These are phyloP conservation scores for Pythium volutum DNA, from an alignment of 352 stramenopile genomes.

Conservation along the genomic window DNA sequence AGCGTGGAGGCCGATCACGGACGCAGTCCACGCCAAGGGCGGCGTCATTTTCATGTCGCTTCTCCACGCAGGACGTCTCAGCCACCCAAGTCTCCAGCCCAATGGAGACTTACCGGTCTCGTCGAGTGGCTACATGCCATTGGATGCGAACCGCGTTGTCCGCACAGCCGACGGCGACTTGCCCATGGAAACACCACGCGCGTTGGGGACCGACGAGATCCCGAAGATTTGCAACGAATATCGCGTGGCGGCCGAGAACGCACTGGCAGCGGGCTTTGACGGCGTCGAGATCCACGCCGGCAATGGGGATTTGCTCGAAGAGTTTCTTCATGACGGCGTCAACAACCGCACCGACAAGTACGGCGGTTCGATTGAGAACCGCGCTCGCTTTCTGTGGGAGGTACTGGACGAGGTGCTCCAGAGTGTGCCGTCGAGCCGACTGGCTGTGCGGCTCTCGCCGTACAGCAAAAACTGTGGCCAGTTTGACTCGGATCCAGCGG, in stretches of 20 bases:
- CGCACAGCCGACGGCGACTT: constrained; percentile 5
- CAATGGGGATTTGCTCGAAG: constrained; percentile 88
- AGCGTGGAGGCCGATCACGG: constrained; percentile 33
- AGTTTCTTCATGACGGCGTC: constrained; percentile 61
- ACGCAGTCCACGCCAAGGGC: constrained; percentile 57
- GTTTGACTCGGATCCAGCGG: constrained; percentile 1
- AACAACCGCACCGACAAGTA: constrained; percentile 80
- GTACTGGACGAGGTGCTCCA: constrained; percentile 39
- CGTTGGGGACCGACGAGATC: constrained; percentile 65
- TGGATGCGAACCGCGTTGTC: neutral
- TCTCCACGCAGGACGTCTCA: constrained; percentile 56
- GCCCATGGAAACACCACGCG: constrained; percentile 31
- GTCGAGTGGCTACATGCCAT: constrained; percentile 1
- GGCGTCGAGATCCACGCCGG: constrained; percentile 70
- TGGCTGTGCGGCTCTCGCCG: constrained; percentile 24
- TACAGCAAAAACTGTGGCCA: constrained; percentile 22
- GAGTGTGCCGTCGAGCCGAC: constrained; percentile 7
- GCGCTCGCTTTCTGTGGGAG: constrained; percentile 52
- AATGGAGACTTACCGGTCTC: constrained; percentile 2
- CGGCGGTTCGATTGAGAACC: constrained; percentile 68
- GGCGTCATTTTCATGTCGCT: constrained; percentile 63
- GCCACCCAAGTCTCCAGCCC: constrained; percentile 29
- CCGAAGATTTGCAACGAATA: constrained; percentile 53
- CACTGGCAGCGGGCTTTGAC: constrained; percentile 35
- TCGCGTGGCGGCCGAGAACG: constrained; percentile 36